A percentile compares a stretch with the other conserved stretches of the same genome.
Conservation (phyloP, 2,329 filamentous ascomycete genomes). For the Claviceps humidiphila region DNA sequence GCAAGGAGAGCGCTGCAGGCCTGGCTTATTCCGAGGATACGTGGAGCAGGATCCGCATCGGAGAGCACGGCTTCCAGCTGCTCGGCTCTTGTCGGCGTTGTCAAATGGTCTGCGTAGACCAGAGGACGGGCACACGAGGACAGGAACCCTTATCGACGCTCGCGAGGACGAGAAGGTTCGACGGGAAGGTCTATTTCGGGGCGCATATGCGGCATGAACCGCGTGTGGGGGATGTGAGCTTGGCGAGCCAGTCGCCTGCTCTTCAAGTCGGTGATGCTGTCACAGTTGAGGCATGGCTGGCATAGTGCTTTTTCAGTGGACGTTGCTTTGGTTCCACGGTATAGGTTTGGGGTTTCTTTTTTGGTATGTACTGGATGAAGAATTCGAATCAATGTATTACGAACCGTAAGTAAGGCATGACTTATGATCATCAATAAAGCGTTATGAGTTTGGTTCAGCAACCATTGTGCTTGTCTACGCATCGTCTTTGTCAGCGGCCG, state of each 20-base stretch:
- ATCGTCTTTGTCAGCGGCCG: no score
- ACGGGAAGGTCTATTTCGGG: slow-evolving; percentile 82
- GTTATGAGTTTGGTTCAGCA: no score
- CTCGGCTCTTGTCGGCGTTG: slow-evolving; percentile 78
- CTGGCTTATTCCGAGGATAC: slow-evolving; percentile 64
- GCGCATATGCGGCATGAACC: slow-evolving; percentile 54
- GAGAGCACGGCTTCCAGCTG: slow-evolving; percentile 50
- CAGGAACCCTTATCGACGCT: slow-evolving; percentile 83
- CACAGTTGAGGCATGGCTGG: slow-evolving; percentile 9
- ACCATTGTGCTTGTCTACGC: no score
- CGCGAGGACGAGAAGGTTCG: slow-evolving; percentile 70
- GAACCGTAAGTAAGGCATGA: no score
- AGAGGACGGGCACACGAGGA: slow-evolving; percentile 61
- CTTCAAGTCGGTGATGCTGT: slow-evolving; percentile 38
- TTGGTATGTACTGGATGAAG: not conserved
- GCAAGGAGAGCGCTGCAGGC: slow-evolving; percentile 21
- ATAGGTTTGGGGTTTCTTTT: not conserved
- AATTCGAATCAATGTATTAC: no score
- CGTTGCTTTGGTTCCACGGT: not conserved
- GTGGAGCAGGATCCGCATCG: slow-evolving; percentile 60
- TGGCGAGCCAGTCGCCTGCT: slow-evolving; percentile 19
- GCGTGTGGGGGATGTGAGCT: slow-evolving; percentile 1
- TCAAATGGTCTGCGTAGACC: slow-evolving; percentile 93
- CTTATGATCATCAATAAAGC: no score
- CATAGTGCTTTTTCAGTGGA: not conserved